Evolutionary conservation across 1,284 basidiomycete genomes (phyloP).

Genomic region (Anthracocystis setariae): DNA sequence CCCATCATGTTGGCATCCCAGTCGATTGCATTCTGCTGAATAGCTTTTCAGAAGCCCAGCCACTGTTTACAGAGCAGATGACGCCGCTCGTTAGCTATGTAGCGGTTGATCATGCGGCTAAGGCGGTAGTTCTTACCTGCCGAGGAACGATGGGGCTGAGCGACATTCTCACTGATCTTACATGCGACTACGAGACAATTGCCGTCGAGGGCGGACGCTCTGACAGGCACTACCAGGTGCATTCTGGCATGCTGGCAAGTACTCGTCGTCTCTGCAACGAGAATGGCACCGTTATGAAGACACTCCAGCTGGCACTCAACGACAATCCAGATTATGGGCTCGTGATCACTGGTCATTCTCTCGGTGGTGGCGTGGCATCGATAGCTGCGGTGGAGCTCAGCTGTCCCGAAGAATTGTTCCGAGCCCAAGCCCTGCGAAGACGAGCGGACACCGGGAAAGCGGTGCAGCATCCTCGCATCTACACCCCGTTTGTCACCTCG

Average conservation of each 20-base stretch:
- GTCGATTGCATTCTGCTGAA: constrained; percentile 71
- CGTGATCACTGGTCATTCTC: constrained; percentile 70
- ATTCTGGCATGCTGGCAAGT: constrained; percentile 71
- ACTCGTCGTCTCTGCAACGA: constrained; percentile 69
- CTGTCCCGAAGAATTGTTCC: constrained; percentile 64
- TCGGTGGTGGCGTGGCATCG: constrained; percentile 71
- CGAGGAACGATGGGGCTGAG: constrained; percentile 71
- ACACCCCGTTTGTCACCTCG: constrained; percentile 70
- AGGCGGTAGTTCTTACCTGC: constrained; percentile 70
- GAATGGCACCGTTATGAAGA: constrained; percentile 70
- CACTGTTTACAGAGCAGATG: constrained; percentile 59
- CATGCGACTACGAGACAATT: constrained; percentile 70
- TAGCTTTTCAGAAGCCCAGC: constrained; percentile 68
- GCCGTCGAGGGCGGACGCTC: constrained; percentile 68
- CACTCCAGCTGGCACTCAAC: constrained; percentile 68
- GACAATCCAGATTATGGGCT: constrained; percentile 70
- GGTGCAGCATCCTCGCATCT: constrained; percentile 66
- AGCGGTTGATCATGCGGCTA: constrained; percentile 70
- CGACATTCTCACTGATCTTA: constrained; percentile 72
- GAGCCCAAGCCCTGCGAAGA: constrained; percentile 44
- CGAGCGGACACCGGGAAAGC: constrained; percentile 7
- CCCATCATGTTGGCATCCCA: constrained; percentile 70
- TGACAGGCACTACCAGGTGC: constrained; percentile 69
- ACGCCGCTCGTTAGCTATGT: constrained; percentile 70
- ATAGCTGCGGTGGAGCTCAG: constrained; percentile 67